phyloP scores from a whole-genome alignment of 208 protist species.

The Histomonas meleagridis region DNA sequence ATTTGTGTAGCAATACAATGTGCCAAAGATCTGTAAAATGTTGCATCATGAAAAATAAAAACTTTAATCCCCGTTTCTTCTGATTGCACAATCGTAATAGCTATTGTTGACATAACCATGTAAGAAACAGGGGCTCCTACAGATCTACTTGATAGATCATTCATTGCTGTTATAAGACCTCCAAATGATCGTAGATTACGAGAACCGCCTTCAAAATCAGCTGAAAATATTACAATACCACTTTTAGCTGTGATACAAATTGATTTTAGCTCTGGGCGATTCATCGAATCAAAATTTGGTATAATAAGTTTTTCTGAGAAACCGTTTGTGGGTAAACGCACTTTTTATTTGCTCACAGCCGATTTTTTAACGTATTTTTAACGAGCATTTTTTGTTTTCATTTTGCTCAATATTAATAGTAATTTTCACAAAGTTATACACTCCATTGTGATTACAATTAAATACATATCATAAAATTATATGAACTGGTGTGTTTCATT shows the following conservation, averaged over 20 bases:
- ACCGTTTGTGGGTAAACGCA: no score
- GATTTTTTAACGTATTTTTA: no score
- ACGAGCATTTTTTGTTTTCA: no score
- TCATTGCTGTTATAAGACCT: background rate
- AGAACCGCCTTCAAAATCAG: background rate
- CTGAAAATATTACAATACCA: background rate
- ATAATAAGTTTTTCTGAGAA: no score
- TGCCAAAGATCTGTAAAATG: background rate
- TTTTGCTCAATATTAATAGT: no score
- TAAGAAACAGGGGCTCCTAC: background rate
- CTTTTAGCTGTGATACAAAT: background rate
- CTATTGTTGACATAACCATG: background rate
- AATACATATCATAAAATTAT: no score
- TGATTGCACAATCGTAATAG: slow-evolving; percentile 25
- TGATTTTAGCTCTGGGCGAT: background rate
- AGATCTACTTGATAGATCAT: slow-evolving; percentile 14
- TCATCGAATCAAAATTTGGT: no score
- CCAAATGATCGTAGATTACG: background rate
- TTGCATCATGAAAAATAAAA: slow-evolving; percentile 3
- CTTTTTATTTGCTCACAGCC: no score
- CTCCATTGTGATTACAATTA: no score
- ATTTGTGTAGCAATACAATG: background rate
- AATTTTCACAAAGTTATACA: no score
- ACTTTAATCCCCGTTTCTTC: slow-evolving; percentile 5
- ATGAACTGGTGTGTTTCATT: no score